Base-by-base conservation (phyloP, 2,329 filamentous ascomycete genomes). In the Beauveria australis region DNA sequence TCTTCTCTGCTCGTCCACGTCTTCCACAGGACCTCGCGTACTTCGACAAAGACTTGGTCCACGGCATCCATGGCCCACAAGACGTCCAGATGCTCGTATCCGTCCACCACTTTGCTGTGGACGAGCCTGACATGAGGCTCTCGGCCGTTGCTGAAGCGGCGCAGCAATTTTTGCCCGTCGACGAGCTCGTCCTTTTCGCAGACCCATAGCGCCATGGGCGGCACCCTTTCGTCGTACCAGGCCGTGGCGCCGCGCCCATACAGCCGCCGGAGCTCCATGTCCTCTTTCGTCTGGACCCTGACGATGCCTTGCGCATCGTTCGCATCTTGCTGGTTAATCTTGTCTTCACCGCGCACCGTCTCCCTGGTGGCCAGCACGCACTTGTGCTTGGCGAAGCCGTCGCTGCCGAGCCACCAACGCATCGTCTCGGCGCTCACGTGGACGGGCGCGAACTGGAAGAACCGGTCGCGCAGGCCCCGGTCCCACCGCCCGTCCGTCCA, bases 61-160 rank as follows among this genome's bases (percentile, higher is more conserved):
- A 92, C 84, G 0, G 86, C 85, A 69, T 97, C 92, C 79, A 97
- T 91, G 0, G 92, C 92, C 93, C 93, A 97, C 43, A 97, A 85
- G 1, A 97, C 91, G 74, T 97, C 93, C 5, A 97, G 80, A 74
- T 97, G 93, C 75, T 97, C 93, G 71, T 96, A 96, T 52, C 88
- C 90, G 3, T 90, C 85, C 48, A 97, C 89, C 24, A 95, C 78
- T 70, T 91, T 95, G 64, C 83, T 82, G 74, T 96, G 89, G 5
- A 96, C 89, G 5, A 97, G 76, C 44, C 82, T 78, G 9, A 95
- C 91, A 68, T 91, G 80, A 1, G 93, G 93, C 72, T 97, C 93
- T 28, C 89, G 80, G 0, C 89, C 89, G 47, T 82, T 81, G 67
- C 89, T 82, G 64, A 97, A 89, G 1, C 93, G 81, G 22, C 83